A percentile compares a stretch with the other conserved stretches of the same genome.
Evolutionary conservation across 2,329 filamentous ascomycete genomes (phyloP).

Genomic region (Aspergillus sp.): DNA sequence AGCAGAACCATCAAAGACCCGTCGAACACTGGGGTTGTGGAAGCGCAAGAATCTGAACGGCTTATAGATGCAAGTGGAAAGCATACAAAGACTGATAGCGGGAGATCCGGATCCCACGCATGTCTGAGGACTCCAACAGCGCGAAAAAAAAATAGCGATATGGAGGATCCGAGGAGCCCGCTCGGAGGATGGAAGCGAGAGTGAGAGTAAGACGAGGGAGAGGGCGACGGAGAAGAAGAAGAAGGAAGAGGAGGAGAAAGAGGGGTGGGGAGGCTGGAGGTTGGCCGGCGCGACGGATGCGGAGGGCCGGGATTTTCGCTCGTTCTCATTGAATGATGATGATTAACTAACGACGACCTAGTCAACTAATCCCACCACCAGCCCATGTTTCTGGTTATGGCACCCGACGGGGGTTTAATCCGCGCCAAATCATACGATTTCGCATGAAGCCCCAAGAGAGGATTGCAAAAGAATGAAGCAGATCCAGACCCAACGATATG

Average conservation of each 20-base stretch:
- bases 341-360: not conserved
- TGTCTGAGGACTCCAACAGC: not conserved
- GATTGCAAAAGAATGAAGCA: too few species aligned
- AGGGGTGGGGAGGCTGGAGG: not conserved
- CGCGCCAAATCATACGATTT: too few species aligned
- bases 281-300: constrained; percentile 4
- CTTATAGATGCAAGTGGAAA: not conserved
- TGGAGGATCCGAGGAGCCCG: not conserved
- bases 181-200: not conserved
- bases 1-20: too few species aligned
- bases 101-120: not conserved
- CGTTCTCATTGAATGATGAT: not conserved
- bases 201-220: not conserved
- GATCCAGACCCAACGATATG: too few species aligned
- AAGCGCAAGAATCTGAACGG: too few species aligned
- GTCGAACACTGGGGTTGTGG: too few species aligned
- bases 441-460: too few species aligned
- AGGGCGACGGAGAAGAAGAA: not conserved
- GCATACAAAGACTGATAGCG: not conserved
- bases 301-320: not conserved
- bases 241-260: not conserved
- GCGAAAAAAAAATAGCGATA: not conserved
- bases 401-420: too few species aligned
- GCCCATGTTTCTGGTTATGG: too few species aligned
- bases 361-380: not conserved